Conservation (phyloP, 2,329 filamentous ascomycete species). For the Fusarium chlamydosporum region DNA sequence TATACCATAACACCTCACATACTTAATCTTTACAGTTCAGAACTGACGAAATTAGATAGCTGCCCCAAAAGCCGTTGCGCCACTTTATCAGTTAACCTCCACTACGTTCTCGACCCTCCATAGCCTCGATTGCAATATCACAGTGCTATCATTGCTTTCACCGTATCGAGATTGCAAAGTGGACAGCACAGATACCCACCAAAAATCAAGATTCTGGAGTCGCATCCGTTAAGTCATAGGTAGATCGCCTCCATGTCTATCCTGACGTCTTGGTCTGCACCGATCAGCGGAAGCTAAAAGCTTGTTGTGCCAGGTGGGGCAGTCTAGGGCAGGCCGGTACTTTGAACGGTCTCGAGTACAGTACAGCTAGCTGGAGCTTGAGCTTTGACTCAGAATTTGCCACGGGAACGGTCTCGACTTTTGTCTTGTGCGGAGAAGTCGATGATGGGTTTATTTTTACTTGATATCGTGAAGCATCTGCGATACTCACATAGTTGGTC, state of each 20-base stretch:
- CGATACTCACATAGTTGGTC: too few relatives aligned
- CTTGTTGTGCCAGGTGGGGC: background rate
- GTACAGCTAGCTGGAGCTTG: background rate
- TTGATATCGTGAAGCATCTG: too few relatives aligned
- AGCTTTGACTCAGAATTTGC: background rate
- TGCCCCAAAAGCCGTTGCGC: background rate
- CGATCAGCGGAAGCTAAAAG: constrained; percentile 16
- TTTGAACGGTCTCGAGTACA: background rate
- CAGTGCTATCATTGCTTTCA: background rate
- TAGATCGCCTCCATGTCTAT: background rate
- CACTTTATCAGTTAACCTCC: too few relatives aligned
- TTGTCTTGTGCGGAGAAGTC: background rate
- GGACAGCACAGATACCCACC: background rate
- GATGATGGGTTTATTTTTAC: too few relatives aligned
- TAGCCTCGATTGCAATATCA: background rate
- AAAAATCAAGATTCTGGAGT: constrained; percentile 6
- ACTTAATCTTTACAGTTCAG: background rate
- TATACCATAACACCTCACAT: too few relatives aligned
- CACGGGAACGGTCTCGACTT: background rate
- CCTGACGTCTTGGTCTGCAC: constrained; percentile 12
- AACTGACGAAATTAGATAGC: rapidly evolving
- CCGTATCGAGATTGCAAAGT: background rate
- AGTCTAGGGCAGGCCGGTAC: background rate
- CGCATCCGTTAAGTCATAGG: constrained; percentile 3
- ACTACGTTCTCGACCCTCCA: background rate